Percentiles rank a stretch among this genome's conserved stretches.
These are phyloP conservation scores for Schoenoplectus tabernaemontani DNA, from an alignment of 202 grass and related monocot species.

Conservation along the genomic window DNA sequence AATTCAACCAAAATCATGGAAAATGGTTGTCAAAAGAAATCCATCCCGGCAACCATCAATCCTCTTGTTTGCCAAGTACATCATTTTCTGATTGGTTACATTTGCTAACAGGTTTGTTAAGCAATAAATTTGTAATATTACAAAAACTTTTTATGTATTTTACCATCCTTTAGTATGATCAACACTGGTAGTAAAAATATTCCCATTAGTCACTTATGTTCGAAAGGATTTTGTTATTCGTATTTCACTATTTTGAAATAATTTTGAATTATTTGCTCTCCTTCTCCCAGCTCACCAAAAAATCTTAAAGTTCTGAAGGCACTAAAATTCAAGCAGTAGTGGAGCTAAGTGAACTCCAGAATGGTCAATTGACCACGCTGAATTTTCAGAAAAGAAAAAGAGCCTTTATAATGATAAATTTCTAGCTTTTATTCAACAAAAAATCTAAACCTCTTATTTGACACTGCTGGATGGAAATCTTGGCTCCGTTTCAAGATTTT, in stretches of 20 bases:
- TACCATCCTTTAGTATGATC: neutral
- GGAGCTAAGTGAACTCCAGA: neutral
- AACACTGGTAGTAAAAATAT: neutral
- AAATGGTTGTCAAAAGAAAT: neutral
- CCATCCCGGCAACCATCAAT: neutral
- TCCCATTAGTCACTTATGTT: neutral
- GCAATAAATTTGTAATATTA: neutral
- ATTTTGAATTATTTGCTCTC: neutral
- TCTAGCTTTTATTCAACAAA: neutral
- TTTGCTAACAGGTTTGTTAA: neutral
- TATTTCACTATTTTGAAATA: too few species aligned
- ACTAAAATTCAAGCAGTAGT: neutral
- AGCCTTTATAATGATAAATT: neutral
- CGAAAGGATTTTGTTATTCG: neutral
- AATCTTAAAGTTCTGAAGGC: neutral
- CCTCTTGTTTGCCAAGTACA: neutral
- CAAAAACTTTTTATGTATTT: neutral
- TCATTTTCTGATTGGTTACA: neutral
- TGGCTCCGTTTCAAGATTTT: neutral
- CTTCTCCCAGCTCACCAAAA: too few species aligned
- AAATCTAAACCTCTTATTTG: neutral
- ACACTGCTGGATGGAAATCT: too few species aligned
- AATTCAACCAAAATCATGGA: neutral
- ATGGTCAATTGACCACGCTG: too few species aligned
- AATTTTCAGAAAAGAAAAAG: too few species aligned